Evolutionary conservation across 176 grass and related monocot species (phyloP), one percentile per base, ranked within the genome.

Genomic region (Paspalum notatum): DNA sequence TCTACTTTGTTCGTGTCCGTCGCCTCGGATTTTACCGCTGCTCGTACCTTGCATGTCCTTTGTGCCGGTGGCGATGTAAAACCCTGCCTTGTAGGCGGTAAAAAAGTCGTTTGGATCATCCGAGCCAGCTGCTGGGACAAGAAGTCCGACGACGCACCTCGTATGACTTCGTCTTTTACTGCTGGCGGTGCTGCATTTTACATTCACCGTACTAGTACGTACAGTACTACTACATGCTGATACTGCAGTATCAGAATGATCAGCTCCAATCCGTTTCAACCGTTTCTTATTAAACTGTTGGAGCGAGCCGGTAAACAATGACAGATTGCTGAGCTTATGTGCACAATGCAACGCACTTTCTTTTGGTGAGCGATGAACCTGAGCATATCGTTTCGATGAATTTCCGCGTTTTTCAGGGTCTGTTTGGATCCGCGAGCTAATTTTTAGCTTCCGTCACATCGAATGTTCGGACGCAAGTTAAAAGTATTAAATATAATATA

Each of bases 11-110:
- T 21, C 27, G 58, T 81, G 53, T 48, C 40, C 68, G 14, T 46
- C 0, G 42, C 45, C 14, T 9, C 21, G 12, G 55, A 12, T 62
- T 71, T 56, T 62, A 21, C 45, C 18, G 59, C 7, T n/a, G n/a
- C n/a, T n/a, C n/a, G n/a, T n/a, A n/a, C n/a, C 9, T 51, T 20
- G n/a, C 65, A 9, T 41, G 68, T 86, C 76, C 22, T 65, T 79
- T 57, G 12, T 79, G 61, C 49, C 77, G 42, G 62, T 75, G 70
- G 9, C 62, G 53, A 86, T 17, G 52, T 25, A 5, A 68, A 67
- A 26, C 49, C 49, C 12, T 48, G 9, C n/a, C 52, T 18, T 46
- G 50, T 57, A 16, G 40, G 24, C 12, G 17, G 58, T 66, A n/a
- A 16, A 62, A 68, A 75, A 60, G 20, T 48, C 75, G 42, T 14